A percentile compares a stretch with the other conserved stretches of the same genome.
Conservation (phyloP, 2,329 filamentous ascomycete species). For the Pseudogymnoascus sp. region DNA sequence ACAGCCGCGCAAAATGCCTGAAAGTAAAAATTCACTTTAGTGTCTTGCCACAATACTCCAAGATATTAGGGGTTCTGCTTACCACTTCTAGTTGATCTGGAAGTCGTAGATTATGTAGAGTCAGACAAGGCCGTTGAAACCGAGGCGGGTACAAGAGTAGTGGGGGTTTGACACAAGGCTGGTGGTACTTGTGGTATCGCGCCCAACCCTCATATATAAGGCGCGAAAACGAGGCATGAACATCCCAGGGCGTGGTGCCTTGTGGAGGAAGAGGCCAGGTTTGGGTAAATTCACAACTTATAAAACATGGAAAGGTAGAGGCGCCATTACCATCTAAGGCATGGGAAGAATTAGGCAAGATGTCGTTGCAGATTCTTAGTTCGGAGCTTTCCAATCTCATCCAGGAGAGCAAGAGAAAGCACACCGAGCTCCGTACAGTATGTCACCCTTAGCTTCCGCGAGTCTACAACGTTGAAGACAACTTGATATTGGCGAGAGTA, state of each 20-base stretch:
- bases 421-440: slow-evolving; percentile 80
- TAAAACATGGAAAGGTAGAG: slow-evolving; percentile 8
- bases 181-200: not conserved
- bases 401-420: slow-evolving; percentile 92
- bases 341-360: slow-evolving; percentile 35
- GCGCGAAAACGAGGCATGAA: not conserved
- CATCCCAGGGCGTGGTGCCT: not conserved
- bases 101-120: not conserved
- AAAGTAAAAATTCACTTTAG: not conserved
- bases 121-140: slow-evolving; percentile 11
- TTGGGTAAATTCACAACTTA: slow-evolving; percentile 7
- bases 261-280: slow-evolving; percentile 1
- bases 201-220: not conserved
- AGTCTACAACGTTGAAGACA: not conserved
- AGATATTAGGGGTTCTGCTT: not conserved
- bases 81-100: not conserved
- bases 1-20: not conserved
- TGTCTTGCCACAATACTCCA: not conserved
- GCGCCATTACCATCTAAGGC: slow-evolving; percentile 7
- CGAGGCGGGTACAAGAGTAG: slow-evolving; percentile 10
- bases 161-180: slow-evolving; percentile 11
- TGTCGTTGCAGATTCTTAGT: slow-evolving; percentile 86
- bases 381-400: slow-evolving; percentile 86
- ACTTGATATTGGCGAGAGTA: slow-evolving; percentile 3
- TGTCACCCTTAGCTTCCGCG: slow-evolving; percentile 23